These are phyloP conservation scores for Plasmodium gallinaceum DNA, from an alignment of 169 alveolate genomes.

Conservation along the genomic window DNA sequence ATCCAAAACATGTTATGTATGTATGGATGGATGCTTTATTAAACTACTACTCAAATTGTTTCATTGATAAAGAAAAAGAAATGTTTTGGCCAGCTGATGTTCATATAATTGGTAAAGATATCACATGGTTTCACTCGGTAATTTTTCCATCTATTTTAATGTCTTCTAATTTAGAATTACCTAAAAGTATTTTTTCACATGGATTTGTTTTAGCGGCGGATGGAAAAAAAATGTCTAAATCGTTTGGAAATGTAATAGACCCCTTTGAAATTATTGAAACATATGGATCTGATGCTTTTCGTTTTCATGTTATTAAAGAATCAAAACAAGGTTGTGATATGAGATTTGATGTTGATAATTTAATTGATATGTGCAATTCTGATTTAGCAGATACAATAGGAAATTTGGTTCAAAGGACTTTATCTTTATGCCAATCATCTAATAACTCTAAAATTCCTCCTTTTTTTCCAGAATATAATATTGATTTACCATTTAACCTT, in stretches of 20 bases:
- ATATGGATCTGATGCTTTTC: constrained; percentile 84
- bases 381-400: constrained; percentile 91
- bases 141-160: constrained; percentile 93
- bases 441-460: constrained; percentile 85
- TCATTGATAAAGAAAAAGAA: constrained; percentile 77
- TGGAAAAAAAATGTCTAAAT: constrained; percentile 95
- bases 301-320: constrained; percentile 86
- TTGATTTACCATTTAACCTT: constrained; percentile 85
- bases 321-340: constrained; percentile 86
- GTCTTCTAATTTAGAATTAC: constrained; percentile 87
- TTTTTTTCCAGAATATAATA: constrained; percentile 60
- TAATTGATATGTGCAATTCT: constrained; percentile 87
- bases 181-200: constrained; percentile 92
- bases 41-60: constrained; percentile 89
- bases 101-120: constrained; percentile 92
- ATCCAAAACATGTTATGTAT: constrained; percentile 93
- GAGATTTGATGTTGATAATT: constrained; percentile 82
- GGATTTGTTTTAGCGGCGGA: constrained; percentile 95
- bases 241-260: constrained; percentile 91
- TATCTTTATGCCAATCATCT: constrained; percentile 82
- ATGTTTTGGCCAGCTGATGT: constrained; percentile 85
- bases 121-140: constrained; percentile 95
- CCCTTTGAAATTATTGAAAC: constrained; percentile 85
- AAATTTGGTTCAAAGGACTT: constrained; percentile 87
- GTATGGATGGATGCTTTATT: constrained; percentile 96